phyloP scores from a whole-genome alignment of 2,329 filamentous ascomycete species.

The Huntiella bhutanensis region DNA sequence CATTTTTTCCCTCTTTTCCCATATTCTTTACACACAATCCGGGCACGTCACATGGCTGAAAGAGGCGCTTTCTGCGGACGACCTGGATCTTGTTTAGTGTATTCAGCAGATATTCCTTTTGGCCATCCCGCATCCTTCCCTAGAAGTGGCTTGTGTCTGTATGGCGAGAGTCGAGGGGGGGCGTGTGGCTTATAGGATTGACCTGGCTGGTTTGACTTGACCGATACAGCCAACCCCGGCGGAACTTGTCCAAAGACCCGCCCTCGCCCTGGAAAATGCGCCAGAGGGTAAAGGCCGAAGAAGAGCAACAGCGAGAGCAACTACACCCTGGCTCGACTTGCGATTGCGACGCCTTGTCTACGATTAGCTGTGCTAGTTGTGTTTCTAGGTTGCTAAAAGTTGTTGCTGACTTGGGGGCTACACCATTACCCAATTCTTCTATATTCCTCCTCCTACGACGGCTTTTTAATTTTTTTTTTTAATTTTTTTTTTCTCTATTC shows the following conservation, averaged over 20 bases:
- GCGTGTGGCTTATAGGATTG: too few species aligned
- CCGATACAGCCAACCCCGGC: too few species aligned
- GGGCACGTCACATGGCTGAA: too few species aligned
- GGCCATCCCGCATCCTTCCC: constrained; percentile 6
- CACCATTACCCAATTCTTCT: not conserved
- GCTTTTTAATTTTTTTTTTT: constrained; percentile 1
- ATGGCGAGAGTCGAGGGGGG: too few species aligned
- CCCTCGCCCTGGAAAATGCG: too few species aligned
- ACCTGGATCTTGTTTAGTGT: constrained; percentile 1
- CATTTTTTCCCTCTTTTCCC: too few species aligned
- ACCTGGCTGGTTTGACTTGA: too few species aligned
- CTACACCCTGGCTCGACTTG: not conserved
- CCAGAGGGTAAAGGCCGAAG: not conserved
- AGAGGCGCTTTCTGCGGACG: too few species aligned
- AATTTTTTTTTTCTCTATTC: constrained; percentile 1
- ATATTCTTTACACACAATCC: too few species aligned
- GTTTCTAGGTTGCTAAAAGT: not conserved
- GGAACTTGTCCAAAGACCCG: too few species aligned
- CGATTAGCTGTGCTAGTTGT: constrained; percentile 2
- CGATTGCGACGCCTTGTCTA: constrained; percentile 1
- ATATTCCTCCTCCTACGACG: constrained; percentile 2
- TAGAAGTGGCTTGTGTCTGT: constrained; percentile 3
- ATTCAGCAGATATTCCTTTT: constrained; percentile 1
- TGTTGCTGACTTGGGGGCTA: constrained; percentile 4
- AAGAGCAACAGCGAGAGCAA: not conserved